Conservation (phyloP, 306 rosid species). For the Glycine soja region DNA sequence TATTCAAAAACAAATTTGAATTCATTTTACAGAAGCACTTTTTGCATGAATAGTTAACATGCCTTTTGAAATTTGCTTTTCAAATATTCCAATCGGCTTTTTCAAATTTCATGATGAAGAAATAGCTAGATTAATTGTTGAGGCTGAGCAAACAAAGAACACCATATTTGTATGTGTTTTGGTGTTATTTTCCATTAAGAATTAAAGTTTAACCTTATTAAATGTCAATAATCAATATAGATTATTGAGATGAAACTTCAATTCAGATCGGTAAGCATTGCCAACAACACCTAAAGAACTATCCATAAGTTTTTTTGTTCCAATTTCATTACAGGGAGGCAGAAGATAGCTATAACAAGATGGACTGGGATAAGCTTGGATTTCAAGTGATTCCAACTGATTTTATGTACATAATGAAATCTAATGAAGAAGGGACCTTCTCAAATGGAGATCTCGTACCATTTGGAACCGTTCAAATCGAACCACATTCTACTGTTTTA, state of each 20-base stretch:
- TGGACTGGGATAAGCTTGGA: conserved; percentile 47
- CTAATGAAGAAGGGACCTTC: conserved; percentile 29
- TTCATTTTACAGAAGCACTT: not conserved
- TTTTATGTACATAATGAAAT: conserved; percentile 46
- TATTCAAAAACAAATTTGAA: not conserved
- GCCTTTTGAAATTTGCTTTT: not conserved
- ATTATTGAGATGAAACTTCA: not conserved
- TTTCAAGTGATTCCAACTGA: conserved; percentile 44
- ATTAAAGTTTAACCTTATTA: not conserved
- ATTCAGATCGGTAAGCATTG: not conserved
- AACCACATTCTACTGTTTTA: conserved; percentile 40
- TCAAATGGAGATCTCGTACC: conserved; percentile 43
- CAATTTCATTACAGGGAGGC: conserved; percentile 16
- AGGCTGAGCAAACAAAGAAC: not conserved
- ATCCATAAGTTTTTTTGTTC: no score
- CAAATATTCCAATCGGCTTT: not conserved
- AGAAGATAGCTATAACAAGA: not conserved
- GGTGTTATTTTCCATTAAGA: not conserved
- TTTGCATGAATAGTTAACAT: not conserved
- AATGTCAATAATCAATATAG: not conserved
- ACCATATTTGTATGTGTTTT: not conserved
- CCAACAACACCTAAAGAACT: no score
- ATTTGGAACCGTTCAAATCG: conserved; percentile 41
- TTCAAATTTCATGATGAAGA: not conserved
- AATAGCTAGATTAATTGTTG: not conserved